phyloP scores from a whole-genome alignment of 257 asterid genomes.

The Coffea eugenioides region DNA sequence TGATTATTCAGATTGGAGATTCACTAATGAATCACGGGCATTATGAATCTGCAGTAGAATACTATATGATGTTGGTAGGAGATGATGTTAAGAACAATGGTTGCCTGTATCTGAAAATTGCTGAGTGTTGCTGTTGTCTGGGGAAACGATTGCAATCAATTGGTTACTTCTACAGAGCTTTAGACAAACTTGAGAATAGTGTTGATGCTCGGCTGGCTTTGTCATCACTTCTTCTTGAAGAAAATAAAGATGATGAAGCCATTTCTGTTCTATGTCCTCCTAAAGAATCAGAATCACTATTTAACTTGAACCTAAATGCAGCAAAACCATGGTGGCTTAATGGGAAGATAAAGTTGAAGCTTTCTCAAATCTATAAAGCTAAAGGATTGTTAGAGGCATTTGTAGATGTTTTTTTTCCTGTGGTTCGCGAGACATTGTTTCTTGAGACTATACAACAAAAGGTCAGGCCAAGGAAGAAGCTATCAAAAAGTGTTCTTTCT shows the following conservation, averaged over 20 bases:
- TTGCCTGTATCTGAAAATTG: constrained; percentile 38
- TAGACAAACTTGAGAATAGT: constrained; percentile 48
- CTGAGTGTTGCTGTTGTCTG: constrained; percentile 51
- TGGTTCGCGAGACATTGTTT: constrained; percentile 65
- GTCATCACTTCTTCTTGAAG: constrained; percentile 76
- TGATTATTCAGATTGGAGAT: constrained; percentile 59
- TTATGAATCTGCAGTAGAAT: constrained; percentile 45
- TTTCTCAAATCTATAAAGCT: constrained; percentile 67
- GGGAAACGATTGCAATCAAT: constrained; percentile 48
- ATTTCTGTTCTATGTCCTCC: constrained; percentile 84
- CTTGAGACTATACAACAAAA: constrained; percentile 53
- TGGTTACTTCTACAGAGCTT: constrained; percentile 61
- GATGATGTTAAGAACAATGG: constrained; percentile 52
- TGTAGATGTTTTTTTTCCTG: constrained; percentile 64
- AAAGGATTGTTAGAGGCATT: constrained; percentile 63
- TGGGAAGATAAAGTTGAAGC: constrained; percentile 77
- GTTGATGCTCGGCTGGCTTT: constrained; percentile 74
- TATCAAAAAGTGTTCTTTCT: constrained; percentile 58
- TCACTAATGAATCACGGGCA: constrained; percentile 54
- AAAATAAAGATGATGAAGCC: constrained; percentile 76
- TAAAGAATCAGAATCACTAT: constrained; percentile 43
- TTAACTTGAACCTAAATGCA: constrained; percentile 25
- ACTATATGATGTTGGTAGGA: constrained; percentile 61
- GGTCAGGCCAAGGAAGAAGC: constrained; percentile 52
- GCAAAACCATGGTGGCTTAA: constrained; percentile 60